Evolutionary conservation across 805 yeast genomes (phyloP), one percentile per base, ranked within the genome.

Genomic region (Priceomyces haplophilus): DNA sequence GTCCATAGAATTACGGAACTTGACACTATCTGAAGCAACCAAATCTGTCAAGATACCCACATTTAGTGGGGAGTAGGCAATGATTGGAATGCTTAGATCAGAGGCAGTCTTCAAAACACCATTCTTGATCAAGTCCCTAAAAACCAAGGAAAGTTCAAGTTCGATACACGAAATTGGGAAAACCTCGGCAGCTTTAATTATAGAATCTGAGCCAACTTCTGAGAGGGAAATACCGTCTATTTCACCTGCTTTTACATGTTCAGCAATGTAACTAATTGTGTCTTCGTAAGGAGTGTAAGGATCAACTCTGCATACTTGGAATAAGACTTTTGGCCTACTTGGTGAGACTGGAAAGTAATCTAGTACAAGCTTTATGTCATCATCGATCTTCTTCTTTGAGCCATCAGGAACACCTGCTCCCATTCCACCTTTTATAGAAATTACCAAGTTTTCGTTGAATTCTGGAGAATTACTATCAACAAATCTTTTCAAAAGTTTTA

Each of bases 11-110:
- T 61, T 53, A 19, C 49, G 52, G 50, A 58, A 67, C 7, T 49
- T 48, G 20, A 63, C 61, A 12, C 56, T 46, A 16, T 63, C 52
- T 4, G 73, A 61, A 19, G 63, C 78, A 41, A 81, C 62, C 24
- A 55, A 48, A 43, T 93, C 95, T 2, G 91, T 82, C 42, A 89
- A 71, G 46, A 83, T 67, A 1, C 96, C 97, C 54, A 86, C 75
- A 8, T 89, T 83, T 42, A 89, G 70, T 23, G 97, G 97, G 23
- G 95, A 84, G 63, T 89, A 89, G 19, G 89, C 86, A 44, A 87
- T 69, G 23, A 87, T 68, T 11, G 93, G 84, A 43, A 89, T 76
- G 12, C 70, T 70, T 25, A 73, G 62, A 47, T 82, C 79, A 17
- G 76, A 72, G 49, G 83, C 78, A 4, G 76, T 73, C 3, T 72